Base-by-base conservation (phyloP, 208 protist genomes). In the Acanthamoeba quina region DNA sequence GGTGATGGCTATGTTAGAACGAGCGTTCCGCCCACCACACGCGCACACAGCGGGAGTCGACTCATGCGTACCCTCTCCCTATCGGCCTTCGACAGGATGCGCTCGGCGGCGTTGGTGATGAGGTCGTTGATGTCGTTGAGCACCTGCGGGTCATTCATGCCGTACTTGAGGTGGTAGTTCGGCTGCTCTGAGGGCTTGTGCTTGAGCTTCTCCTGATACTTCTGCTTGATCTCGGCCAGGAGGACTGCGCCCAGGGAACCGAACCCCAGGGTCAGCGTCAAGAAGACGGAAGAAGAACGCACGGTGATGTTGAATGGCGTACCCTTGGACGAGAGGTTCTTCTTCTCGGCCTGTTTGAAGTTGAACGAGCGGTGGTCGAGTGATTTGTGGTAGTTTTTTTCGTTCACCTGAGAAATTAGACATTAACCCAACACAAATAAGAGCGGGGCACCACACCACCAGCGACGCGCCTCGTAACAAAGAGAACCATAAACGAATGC, bases 341-440 rank as follows among this genome's bases (percentile, higher is more conserved):
- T 98, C 94, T 97, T 97, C 58, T 98, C 98, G 0, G 94, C 86
- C 41, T 95, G 76, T 85, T 98, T 98, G 93, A 98, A 98, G 11
- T 92, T 89, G 24, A 95, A 91, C 21, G 47, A 93, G 37, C 96
- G 95, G 58, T 98, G 94, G 64, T 98, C 98, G 2, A 98, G 93
- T 4, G 97, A 94, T 41, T 94, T 74, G 56, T 96, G 94, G 44
- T 96, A 95, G 76, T 98, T 98, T 70, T 97, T 96, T 66, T 98
- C 97, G 34, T 94, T 96, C 0, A 86, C 78, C 78, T 86, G 52
- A 31, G 72, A 52, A 80, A 86, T 31, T n/a, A 41, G n/a, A 31
- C 15, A 86, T 86, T 31, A 26, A 54, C 13, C 78, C 17, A 78
- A 78, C 17, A 26, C 24, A 70, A 37, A 47, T 78, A 78, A 78